phyloP scores from a whole-genome alignment of 345 rosid species.

The Citropsis articulata region DNA sequence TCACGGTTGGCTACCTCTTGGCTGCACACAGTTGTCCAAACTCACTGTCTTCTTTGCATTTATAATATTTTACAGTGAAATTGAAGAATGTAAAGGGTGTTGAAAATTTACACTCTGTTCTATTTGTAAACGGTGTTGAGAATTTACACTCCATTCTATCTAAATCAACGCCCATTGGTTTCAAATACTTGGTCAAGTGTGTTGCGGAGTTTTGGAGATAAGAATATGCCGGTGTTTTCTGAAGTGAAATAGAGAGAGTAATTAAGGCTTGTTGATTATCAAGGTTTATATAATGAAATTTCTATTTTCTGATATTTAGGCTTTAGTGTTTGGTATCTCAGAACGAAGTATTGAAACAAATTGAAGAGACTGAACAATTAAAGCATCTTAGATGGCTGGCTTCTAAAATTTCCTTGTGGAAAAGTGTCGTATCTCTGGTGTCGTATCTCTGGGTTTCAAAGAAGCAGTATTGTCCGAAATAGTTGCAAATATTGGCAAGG shows the following conservation, averaged over 20 bases:
- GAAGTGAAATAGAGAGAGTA: slow-evolving; percentile 21
- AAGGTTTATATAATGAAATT: not conserved
- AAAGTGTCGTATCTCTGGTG: not conserved
- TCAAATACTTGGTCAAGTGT: not conserved
- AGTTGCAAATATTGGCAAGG: too few relatives aligned
- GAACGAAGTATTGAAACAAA: slow-evolving; percentile 24
- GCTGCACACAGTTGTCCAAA: too few relatives aligned
- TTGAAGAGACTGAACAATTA: slow-evolving; percentile 20
- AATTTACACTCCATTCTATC: slow-evolving; percentile 9
- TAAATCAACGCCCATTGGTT: slow-evolving; percentile 2
- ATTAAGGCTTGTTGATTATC: not conserved
- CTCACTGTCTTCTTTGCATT: too few relatives aligned
- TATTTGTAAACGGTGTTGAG: slow-evolving; percentile 15
- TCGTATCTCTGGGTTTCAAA: not conserved
- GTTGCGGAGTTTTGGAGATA: not conserved
- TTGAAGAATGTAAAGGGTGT: slow-evolving; percentile 8
- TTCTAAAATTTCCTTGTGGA: slow-evolving; percentile 7
- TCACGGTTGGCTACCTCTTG: too few relatives aligned
- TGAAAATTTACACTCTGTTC: slow-evolving; percentile 4
- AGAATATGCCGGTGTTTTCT: slow-evolving; percentile 8
- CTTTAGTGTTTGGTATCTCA: not conserved
- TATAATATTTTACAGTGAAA: not conserved
- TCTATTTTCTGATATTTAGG: not conserved
- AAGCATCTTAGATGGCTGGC: slow-evolving; percentile 22
- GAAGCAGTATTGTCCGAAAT: slow-evolving; percentile 7